phyloP scores from a whole-genome alignment of 305 asterid genomes.

The Fraxinus platypoda region DNA sequence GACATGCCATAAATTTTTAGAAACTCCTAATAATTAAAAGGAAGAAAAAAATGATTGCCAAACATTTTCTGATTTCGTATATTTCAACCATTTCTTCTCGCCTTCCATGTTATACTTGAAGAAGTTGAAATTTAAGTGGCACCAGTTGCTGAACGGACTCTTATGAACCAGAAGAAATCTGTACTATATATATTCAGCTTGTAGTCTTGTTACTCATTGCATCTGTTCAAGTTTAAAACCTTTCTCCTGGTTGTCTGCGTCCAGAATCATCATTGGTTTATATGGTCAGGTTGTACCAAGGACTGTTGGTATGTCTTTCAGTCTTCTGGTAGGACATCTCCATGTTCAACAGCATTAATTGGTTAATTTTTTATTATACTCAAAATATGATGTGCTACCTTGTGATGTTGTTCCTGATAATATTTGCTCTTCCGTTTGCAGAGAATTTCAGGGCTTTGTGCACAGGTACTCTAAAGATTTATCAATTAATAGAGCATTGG shows the following conservation, averaged over 20 bases:
- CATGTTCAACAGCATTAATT: background rate
- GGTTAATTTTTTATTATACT: slow-evolving; percentile 10
- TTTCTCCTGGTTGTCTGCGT: slow-evolving; percentile 39
- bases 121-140: background rate
- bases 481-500: background rate
- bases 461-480: slow-evolving; percentile 57
- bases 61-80: background rate
- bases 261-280: slow-evolving; percentile 75
- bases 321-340: slow-evolving; percentile 12
- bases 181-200: background rate
- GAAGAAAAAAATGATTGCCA: background rate
- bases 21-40: background rate
- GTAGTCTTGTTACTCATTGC: background rate
- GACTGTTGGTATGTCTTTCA: slow-evolving; percentile 60
- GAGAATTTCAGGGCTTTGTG: slow-evolving; percentile 90
- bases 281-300: slow-evolving; percentile 79
- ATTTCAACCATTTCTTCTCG: background rate
- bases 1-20: background rate
- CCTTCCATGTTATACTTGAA: background rate
- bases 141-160: background rate
- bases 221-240: background rate
- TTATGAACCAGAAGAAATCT: background rate
- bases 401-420: slow-evolving; percentile 9
- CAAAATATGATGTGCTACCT: background rate
- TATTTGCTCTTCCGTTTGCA: slow-evolving; percentile 34